These are phyloP conservation scores for Suillus occidentalis DNA, from an alignment of 768 basidiomycete genomes.

Conservation along the genomic window DNA sequence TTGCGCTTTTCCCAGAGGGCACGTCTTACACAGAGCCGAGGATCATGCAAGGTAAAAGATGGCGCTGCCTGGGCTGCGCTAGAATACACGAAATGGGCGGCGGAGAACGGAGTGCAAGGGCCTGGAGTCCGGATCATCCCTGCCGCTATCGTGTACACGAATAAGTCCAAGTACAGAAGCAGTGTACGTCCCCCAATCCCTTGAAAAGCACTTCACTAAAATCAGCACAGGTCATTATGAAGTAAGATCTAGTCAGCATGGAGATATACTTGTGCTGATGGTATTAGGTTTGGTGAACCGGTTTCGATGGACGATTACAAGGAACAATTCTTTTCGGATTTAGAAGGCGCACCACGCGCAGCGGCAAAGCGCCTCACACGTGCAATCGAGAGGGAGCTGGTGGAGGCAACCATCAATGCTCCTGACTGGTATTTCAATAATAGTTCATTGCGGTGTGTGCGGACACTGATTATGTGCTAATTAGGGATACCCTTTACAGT, in stretches of 20 bases:
- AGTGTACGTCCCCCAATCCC: conserved; percentile 55
- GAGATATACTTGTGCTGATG: conserved; percentile 11
- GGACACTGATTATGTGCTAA: conserved; percentile 22
- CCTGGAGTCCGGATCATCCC: conserved; percentile 66
- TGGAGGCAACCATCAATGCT: conserved; percentile 84
- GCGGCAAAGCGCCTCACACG: conserved; percentile 88
- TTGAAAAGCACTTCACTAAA: conserved; percentile 17
- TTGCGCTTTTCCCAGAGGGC: conserved; percentile 94
- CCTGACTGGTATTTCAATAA: conserved; percentile 77
- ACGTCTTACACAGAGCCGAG: conserved; percentile 92
- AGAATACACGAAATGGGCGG: conserved; percentile 84
- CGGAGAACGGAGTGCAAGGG: conserved; percentile 50
- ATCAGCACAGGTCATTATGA: conserved; percentile 60
- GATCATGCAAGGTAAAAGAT: conserved; percentile 92
- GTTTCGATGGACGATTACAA: conserved; percentile 75
- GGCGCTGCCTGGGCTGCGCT: conserved; percentile 94
- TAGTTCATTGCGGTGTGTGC: conserved; percentile 11
- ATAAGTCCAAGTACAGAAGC: conserved; percentile 95
- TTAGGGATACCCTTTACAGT: conserved; percentile 85
- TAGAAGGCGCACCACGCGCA: conserved; percentile 66
- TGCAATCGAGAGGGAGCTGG: conserved; percentile 66
- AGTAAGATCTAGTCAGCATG: conserved; percentile 44
- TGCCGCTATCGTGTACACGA: conserved; percentile 88
- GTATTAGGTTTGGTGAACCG: conserved; percentile 76
- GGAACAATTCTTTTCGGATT: conserved; percentile 70